phyloP scores from a whole-genome alignment of 2,329 filamentous ascomycete species.

The Aplosporella prunicola region DNA sequence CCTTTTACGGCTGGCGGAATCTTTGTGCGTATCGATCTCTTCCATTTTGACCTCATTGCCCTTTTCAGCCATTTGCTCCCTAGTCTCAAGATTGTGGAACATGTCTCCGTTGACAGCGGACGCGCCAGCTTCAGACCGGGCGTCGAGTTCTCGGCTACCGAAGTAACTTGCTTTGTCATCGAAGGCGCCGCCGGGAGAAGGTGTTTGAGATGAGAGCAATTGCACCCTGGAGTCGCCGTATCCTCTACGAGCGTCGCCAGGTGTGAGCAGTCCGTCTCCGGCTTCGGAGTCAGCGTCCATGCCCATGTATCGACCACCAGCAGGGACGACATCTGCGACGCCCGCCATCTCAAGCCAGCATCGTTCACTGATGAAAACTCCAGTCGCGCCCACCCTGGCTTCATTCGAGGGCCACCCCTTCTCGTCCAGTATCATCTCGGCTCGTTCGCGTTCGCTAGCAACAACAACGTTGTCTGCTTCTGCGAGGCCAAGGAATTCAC shows the following conservation, averaged over 20 bases:
- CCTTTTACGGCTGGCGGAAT: slow-evolving; percentile 72
- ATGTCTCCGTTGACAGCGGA: slow-evolving; percentile 93
- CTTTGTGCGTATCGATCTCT: slow-evolving; percentile 76
- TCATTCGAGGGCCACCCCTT: slow-evolving; percentile 90
- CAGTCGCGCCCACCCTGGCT: slow-evolving; percentile 80
- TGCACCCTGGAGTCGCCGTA: slow-evolving; percentile 53
- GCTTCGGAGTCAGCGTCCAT: slow-evolving; percentile 46
- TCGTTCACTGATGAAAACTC: slow-evolving; percentile 88
- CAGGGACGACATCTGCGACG: slow-evolving; percentile 55
- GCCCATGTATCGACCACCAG: slow-evolving; percentile 44
- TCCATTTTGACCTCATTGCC: slow-evolving; percentile 83
- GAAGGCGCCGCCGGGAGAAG: slow-evolving; percentile 51
- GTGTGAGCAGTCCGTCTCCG: slow-evolving; percentile 50
- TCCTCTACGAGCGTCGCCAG: slow-evolving; percentile 40
- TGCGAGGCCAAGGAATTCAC: slow-evolving; percentile 83
- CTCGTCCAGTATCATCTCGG: slow-evolving; percentile 82
- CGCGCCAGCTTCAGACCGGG: slow-evolving; percentile 80
- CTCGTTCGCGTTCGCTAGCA: slow-evolving; percentile 85
- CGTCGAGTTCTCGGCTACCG: slow-evolving; percentile 66
- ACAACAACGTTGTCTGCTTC: slow-evolving; percentile 79
- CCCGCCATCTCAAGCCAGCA: slow-evolving; percentile 90
- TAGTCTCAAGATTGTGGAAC: slow-evolving; percentile 94
- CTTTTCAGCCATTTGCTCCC: slow-evolving; percentile 90
- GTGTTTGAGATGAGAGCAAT: slow-evolving; percentile 39
- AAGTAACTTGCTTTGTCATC: slow-evolving; percentile 83